These are phyloP conservation scores for Hemileccinum rubropunctum DNA, from an alignment of 768 basidiomycete genomes.

Conservation along the genomic window DNA sequence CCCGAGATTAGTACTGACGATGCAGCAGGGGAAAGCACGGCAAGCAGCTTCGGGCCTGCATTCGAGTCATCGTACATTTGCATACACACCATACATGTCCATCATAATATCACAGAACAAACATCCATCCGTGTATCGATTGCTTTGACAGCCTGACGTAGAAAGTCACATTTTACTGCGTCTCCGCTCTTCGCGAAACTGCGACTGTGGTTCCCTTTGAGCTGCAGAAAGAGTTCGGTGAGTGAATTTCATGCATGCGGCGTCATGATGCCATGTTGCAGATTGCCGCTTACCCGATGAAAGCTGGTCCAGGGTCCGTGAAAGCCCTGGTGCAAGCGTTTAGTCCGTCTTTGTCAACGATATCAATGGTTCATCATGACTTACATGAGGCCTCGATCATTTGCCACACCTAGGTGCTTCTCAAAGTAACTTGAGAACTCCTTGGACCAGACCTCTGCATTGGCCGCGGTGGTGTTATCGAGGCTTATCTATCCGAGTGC, in stretches of 20 bases:
- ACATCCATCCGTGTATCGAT: neutral
- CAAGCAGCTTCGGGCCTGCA: no score
- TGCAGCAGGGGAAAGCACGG: no score
- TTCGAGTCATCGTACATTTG: neutral
- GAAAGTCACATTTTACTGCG: neutral
- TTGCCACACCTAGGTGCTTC: slow-evolving; percentile 47
- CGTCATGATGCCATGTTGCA: neutral
- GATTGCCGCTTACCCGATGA: slow-evolving; percentile 20
- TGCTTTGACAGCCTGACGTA: neutral
- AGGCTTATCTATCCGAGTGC: slow-evolving; percentile 47
- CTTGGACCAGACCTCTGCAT: slow-evolving; percentile 54
- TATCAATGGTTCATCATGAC: neutral
- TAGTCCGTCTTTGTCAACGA: neutral
- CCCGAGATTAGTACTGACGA: no score
- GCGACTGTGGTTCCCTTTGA: slow-evolving; percentile 13
- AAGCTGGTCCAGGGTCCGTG: slow-evolving; percentile 24
- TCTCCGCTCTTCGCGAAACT: slow-evolving; percentile 2
- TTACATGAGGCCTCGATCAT: slow-evolving; percentile 62
- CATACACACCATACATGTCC: neutral
- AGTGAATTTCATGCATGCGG: neutral
- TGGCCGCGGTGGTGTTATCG: slow-evolving; percentile 47
- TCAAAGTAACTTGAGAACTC: slow-evolving; percentile 53
- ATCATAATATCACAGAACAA: neutral
- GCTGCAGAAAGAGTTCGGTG: slow-evolving; percentile 4
- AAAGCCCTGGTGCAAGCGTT: slow-evolving; percentile 17